Evolutionary conservation across 805 yeast species (phyloP).

Genomic region (Saccharomycopsis sp.): DNA sequence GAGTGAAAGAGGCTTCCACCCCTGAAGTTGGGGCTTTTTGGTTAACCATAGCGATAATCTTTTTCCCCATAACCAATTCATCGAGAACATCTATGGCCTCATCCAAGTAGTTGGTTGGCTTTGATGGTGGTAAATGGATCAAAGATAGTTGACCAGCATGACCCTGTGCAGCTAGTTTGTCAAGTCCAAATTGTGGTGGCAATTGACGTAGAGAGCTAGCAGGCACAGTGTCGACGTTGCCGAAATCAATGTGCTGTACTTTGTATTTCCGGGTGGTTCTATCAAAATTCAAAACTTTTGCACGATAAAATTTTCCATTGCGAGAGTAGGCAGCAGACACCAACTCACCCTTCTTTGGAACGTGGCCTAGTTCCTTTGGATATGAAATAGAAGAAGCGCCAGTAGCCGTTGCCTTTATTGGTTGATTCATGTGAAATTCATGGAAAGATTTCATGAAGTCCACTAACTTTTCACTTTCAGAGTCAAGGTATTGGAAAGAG

Average conservation of each 20-base stretch:
- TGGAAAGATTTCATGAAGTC: constrained; percentile 41
- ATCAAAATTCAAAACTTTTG: constrained; percentile 40
- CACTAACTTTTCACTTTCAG: constrained; percentile 32
- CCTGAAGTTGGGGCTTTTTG: constrained; percentile 31
- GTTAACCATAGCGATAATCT: constrained; percentile 45
- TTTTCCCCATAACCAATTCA: constrained; percentile 42
- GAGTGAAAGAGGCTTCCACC: constrained; percentile 40
- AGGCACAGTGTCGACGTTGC: constrained; percentile 41
- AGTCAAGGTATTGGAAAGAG: constrained; percentile 37
- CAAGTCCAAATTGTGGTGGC: constrained; percentile 39
- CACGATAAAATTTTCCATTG: constrained; percentile 51
- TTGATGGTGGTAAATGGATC: constrained; percentile 47
- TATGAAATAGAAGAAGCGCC: constrained; percentile 13
- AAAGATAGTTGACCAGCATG: constrained; percentile 45
- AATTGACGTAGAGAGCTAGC: constrained; percentile 37
- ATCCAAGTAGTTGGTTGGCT: constrained; percentile 43
- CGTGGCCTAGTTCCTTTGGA: constrained; percentile 26
- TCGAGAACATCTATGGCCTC: constrained; percentile 48
- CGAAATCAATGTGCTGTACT: constrained; percentile 56
- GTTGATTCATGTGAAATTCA: constrained; percentile 34
- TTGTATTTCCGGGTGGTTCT: constrained; percentile 35
- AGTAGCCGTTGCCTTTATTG: constrained; percentile 28
- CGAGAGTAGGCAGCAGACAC: constrained; percentile 47
- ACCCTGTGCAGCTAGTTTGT: constrained; percentile 43
- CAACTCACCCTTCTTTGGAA: constrained; percentile 44